phyloP scores from a whole-genome alignment of 2,329 filamentous ascomycete species.

The Penicillium capsulatum region DNA sequence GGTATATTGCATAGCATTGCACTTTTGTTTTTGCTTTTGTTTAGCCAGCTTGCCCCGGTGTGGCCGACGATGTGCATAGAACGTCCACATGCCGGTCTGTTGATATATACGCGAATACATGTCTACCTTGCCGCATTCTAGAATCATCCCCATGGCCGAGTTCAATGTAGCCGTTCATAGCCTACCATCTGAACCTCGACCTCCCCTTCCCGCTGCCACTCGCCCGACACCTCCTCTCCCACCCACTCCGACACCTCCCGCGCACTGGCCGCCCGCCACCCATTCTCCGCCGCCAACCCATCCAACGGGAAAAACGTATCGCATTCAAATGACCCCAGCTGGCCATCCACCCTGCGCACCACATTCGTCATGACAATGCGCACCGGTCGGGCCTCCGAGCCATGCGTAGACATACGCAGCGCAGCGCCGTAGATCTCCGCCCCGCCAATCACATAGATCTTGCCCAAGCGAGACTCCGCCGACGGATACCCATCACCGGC shows the following conservation, averaged over 20 bases:
- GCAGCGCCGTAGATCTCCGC: slow-evolving; percentile 76
- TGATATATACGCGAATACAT: too few species aligned
- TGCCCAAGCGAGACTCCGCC: slow-evolving; percentile 41
- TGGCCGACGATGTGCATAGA: not conserved
- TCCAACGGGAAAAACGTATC: slow-evolving; percentile 48
- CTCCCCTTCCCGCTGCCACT: slow-evolving; percentile 48
- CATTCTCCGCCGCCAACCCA: slow-evolving; percentile 26
- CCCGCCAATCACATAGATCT: slow-evolving; percentile 84
- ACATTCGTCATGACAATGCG: slow-evolving; percentile 43
- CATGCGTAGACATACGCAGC: slow-evolving; percentile 40
- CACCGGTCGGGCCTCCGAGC: slow-evolving; percentile 15
- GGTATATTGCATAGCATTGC: slow-evolving; percentile 17
- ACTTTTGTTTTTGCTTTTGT: slow-evolving; percentile 9
- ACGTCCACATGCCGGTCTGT: not conserved
- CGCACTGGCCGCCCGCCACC: slow-evolving; percentile 33
- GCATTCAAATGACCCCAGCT: slow-evolving; percentile 40
- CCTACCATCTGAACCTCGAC: slow-evolving; percentile 48
- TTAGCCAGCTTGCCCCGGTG: not conserved
- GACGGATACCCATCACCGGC: slow-evolving; percentile 19
- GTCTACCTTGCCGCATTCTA: too few species aligned
- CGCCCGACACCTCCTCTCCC: slow-evolving; percentile 38
- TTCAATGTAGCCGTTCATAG: slow-evolving; percentile 30
- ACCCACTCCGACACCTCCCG: slow-evolving; percentile 41
- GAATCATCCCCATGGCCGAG: too few species aligned
- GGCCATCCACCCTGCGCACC: slow-evolving; percentile 21